These are phyloP conservation scores for Suillus tomentosus DNA, from an alignment of 768 basidiomycete genomes.

Conservation along the genomic window DNA sequence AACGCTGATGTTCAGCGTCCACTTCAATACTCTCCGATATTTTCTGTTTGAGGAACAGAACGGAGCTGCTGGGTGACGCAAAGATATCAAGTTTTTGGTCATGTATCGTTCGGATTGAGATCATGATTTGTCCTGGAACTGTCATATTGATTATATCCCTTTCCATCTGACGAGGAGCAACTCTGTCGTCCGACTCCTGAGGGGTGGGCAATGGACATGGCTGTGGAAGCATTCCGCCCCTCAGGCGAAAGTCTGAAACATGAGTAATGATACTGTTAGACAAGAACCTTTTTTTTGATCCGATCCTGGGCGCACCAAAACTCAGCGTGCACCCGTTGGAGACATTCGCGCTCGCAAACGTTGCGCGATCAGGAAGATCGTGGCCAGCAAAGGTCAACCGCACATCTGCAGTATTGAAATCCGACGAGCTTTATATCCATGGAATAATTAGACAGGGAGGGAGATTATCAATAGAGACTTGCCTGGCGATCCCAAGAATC, in stretches of 20 bases:
- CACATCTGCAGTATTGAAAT: conserved; percentile 1
- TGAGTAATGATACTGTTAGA: background rate
- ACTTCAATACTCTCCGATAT: conserved; percentile 7
- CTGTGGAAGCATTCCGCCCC: conserved; percentile 14
- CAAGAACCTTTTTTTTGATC: background rate
- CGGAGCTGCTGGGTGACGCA: conserved; percentile 1
- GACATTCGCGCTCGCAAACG: conserved; percentile 1
- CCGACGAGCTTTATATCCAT: background rate
- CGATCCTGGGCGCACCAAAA: background rate
- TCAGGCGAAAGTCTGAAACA: conserved; percentile 11
- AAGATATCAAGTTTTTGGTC: conserved; percentile 8
- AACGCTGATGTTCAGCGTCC: conserved; percentile 35
- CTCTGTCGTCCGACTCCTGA: background rate
- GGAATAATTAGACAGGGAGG: background rate
- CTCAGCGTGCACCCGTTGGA: conserved; percentile 5
- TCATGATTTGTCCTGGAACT: conserved; percentile 8
- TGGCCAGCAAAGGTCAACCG: conserved; percentile 9
- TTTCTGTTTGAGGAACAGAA: conserved; percentile 6
- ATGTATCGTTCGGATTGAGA: conserved; percentile 8
- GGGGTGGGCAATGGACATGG: background rate
- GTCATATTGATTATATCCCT: conserved; percentile 5
- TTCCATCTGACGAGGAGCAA: background rate
- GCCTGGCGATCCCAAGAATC: conserved; percentile 3
- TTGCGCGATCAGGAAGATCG: background rate
- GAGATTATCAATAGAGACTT: conserved; percentile 6